These are phyloP conservation scores for Hyaloscypha finlandica DNA, from an alignment of 495 filamentous ascomycete genomes.

Conservation along the genomic window DNA sequence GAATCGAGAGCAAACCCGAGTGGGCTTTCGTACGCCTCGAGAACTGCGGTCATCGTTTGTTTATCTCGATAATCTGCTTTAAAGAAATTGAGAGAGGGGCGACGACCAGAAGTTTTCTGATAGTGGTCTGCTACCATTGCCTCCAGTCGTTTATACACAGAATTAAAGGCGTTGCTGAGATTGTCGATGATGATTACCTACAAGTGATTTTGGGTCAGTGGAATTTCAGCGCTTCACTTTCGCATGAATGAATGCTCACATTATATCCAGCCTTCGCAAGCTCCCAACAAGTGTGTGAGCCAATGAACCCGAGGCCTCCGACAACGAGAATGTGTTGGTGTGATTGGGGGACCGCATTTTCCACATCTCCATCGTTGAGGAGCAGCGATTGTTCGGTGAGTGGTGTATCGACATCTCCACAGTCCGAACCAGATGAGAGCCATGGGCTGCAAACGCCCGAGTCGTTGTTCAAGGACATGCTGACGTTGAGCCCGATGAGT, in stretches of 20 bases:
- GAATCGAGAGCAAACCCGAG: neutral
- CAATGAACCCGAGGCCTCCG: constrained; percentile 57
- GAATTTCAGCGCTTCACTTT: neutral
- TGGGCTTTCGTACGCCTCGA: constrained; percentile 36
- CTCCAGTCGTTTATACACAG: constrained; percentile 55
- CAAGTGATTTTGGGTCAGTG: neutral
- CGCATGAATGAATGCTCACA: constrained; percentile 8
- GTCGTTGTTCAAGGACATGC: constrained; percentile 20
- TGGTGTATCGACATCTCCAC: constrained; percentile 17
- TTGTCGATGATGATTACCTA: constrained; percentile 36
- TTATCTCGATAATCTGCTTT: constrained; percentile 59
- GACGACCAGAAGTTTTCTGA: constrained; percentile 42
- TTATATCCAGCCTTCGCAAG: constrained; percentile 38
- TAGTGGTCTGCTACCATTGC: constrained; percentile 52
- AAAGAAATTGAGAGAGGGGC: constrained; percentile 50
- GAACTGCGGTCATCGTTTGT: constrained; percentile 41
- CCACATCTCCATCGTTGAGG: constrained; percentile 34
- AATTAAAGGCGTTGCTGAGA: constrained; percentile 42
- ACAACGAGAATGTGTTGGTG: constrained; percentile 43
- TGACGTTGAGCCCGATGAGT: neutral
- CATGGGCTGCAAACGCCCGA: constrained; percentile 19
- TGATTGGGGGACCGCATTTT: constrained; percentile 36
- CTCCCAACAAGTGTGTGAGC: constrained; percentile 52
- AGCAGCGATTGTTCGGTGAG: constrained; percentile 23
- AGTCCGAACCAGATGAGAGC: constrained; percentile 19